A percentile compares a stretch with the other conserved stretches of the same genome.
These are phyloP conservation scores for Pseudonitzschia multistriata DNA, from an alignment of 108 stramenopile genomes.

Conservation along the genomic window DNA sequence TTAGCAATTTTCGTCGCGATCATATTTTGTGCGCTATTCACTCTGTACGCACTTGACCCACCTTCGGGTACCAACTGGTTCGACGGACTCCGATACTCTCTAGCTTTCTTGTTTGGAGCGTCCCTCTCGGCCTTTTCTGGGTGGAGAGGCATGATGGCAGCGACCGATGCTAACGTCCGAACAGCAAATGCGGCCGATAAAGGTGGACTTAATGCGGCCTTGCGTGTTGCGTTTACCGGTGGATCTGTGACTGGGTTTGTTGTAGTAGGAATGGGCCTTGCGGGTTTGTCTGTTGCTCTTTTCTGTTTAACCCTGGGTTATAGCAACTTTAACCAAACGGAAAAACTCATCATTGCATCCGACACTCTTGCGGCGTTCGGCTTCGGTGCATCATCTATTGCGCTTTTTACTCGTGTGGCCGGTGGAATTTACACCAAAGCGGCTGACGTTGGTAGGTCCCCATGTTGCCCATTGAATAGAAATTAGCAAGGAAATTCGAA, in stretches of 20 bases:
- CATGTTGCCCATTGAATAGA: not conserved
- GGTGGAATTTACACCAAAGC: conserved; percentile 99
- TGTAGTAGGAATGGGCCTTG: conserved; percentile 51
- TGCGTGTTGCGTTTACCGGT: conserved; percentile 87
- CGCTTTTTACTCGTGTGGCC: conserved; percentile 95
- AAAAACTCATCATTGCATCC: conserved; percentile 24
- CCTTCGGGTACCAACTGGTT: conserved; percentile 30
- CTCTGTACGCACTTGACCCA: conserved; percentile 59
- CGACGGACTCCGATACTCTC: conserved; percentile 79
- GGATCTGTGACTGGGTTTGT: conserved; percentile 68
- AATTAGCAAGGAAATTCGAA: no score
- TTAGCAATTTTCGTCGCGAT: conserved; percentile 75
- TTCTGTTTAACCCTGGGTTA: conserved; percentile 57
- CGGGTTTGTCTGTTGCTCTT: conserved; percentile 61
- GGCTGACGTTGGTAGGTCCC: conserved; percentile 85
- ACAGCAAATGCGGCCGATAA: conserved; percentile 86
- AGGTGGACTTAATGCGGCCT: conserved; percentile 71
- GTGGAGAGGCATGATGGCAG: conserved; percentile 38
- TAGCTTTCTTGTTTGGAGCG: conserved; percentile 86
- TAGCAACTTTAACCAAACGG: conserved; percentile 11
- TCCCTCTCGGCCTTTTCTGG: conserved; percentile 63
- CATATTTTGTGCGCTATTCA: conserved; percentile 43
- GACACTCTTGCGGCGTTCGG: conserved; percentile 88
- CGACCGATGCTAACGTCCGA: conserved; percentile 90
- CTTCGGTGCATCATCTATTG: conserved; percentile 94